phyloP scores from a whole-genome alignment of 495 filamentous ascomycete genomes.

The Pyronema domesticum region DNA sequence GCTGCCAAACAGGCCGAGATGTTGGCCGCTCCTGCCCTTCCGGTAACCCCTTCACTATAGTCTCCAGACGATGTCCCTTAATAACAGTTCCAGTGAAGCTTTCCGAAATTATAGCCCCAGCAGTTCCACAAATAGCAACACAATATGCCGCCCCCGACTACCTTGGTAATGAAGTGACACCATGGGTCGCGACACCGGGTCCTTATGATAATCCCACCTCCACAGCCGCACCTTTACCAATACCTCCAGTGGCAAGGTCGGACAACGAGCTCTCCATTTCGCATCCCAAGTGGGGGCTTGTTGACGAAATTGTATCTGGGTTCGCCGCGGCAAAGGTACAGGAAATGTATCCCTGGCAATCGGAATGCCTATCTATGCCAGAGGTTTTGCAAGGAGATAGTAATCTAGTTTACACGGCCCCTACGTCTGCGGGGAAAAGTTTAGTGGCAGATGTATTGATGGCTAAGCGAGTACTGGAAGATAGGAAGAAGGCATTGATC shows the following conservation, averaged over 20 bases:
- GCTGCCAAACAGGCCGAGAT: too few relatives aligned
- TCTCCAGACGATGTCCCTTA: too few relatives aligned
- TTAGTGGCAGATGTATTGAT: slow-evolving; percentile 42
- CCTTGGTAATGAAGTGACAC: slow-evolving; percentile 12
- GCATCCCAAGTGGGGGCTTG: slow-evolving; percentile 48
- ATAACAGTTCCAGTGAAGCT: too few relatives aligned
- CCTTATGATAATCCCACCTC: slow-evolving; percentile 2
- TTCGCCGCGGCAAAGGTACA: slow-evolving; percentile 45
- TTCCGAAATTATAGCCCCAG: too few relatives aligned
- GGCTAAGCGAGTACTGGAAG: slow-evolving; percentile 51
- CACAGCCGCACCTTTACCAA: background rate
- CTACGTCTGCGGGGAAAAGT: slow-evolving; percentile 68
- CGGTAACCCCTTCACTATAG: too few relatives aligned
- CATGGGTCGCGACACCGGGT: background rate
- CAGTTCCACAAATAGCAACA: too few relatives aligned
- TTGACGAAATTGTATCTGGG: slow-evolving; percentile 42
- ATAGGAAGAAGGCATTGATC: slow-evolving; percentile 51
- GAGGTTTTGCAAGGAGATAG: slow-evolving; percentile 47
- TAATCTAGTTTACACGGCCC: slow-evolving; percentile 70
- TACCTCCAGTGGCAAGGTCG: background rate
- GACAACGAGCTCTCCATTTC: slow-evolving; percentile 14
- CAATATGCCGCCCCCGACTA: slow-evolving; percentile 11
- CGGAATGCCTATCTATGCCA: slow-evolving; percentile 51
- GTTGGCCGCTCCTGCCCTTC: too few relatives aligned
- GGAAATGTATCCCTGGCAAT: slow-evolving; percentile 67